phyloP scores from a whole-genome alignment of 805 yeast genomes.

The Starmerella stellata region DNA sequence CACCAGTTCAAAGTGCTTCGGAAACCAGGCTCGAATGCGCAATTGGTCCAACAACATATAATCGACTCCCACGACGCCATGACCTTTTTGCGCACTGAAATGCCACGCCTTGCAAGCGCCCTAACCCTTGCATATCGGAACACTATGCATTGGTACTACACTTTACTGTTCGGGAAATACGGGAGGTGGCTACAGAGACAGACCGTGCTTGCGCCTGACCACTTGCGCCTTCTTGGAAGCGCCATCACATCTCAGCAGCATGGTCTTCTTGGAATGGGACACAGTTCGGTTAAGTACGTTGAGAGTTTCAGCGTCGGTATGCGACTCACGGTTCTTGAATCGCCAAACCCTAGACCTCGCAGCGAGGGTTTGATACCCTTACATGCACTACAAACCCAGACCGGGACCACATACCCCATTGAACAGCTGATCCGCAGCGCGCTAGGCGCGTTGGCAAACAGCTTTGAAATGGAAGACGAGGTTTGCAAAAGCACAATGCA shows the following conservation, averaged over 20 bases:
- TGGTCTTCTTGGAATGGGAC: neutral
- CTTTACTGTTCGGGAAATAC: conserved; percentile 41
- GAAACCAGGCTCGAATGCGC: conserved; percentile 48
- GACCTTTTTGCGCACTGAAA: conserved; percentile 36
- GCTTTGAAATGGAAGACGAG: conserved; percentile 9
- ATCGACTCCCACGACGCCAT: conserved; percentile 45
- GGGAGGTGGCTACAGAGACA: conserved; percentile 16
- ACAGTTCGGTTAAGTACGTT: conserved; percentile 1
- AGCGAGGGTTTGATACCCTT: neutral
- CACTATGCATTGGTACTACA: conserved; percentile 90
- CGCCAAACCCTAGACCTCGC: conserved; percentile 1
- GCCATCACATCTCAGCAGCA: conserved; percentile 1
- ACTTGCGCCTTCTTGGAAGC: conserved; percentile 7
- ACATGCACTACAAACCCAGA: neutral
- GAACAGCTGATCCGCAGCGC: conserved; percentile 14
- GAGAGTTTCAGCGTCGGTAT: conserved; percentile 16
- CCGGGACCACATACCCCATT: conserved; percentile 4
- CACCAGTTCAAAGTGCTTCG: conserved; percentile 50
- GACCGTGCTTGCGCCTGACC: conserved; percentile 6
- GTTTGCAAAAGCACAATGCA: neutral
- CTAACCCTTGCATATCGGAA: conserved; percentile 62
- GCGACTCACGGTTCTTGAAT: conserved; percentile 13
- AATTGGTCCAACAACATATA: conserved; percentile 49
- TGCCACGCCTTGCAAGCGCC: conserved; percentile 49
- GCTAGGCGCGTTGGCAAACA: conserved; percentile 10